These are phyloP conservation scores for Protomyces gravidus DNA, from an alignment of 1,139 yeast genomes.

Conservation along the genomic window DNA sequence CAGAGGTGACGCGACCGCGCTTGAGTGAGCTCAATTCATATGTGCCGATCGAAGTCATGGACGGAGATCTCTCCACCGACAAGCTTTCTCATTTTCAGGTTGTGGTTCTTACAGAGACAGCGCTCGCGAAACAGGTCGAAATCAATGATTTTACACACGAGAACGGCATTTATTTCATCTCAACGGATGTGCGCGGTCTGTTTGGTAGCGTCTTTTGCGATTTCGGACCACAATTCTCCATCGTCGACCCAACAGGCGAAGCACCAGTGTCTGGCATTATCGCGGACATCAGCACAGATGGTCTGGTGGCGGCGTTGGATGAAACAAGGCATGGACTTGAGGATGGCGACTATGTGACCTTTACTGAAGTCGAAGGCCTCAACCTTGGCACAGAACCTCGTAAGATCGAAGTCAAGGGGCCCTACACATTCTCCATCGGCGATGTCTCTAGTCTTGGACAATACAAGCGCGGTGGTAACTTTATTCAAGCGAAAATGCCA, in stretches of 20 bases:
- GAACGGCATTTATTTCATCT: slow-evolving; percentile 69
- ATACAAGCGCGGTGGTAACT: slow-evolving; percentile 79
- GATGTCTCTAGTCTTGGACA: slow-evolving; percentile 50
- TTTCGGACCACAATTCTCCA: slow-evolving; percentile 74
- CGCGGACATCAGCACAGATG: slow-evolving; percentile 76
- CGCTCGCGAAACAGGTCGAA: slow-evolving; percentile 68
- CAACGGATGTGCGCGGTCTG: slow-evolving; percentile 79
- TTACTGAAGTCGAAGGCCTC: slow-evolving; percentile 76
- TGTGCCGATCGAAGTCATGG: slow-evolving; percentile 74
- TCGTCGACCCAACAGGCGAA: slow-evolving; percentile 85
- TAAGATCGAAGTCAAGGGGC: slow-evolving; percentile 83
- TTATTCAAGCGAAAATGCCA: slow-evolving; percentile 89
- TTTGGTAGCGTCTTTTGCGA: slow-evolving; percentile 89
- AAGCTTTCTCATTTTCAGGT: slow-evolving; percentile 63
- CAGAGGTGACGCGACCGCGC: slow-evolving; percentile 58
- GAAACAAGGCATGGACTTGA: slow-evolving; percentile 90
- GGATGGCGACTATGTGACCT: slow-evolving; percentile 86
- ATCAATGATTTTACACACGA: slow-evolving; percentile 73
- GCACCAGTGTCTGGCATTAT: slow-evolving; percentile 76
- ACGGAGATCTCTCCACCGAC: slow-evolving; percentile 46
- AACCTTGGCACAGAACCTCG: slow-evolving; percentile 59
- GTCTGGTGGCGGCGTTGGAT: slow-evolving; percentile 86
- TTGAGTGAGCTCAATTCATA: slow-evolving; percentile 81
- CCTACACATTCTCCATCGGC: slow-evolving; percentile 78
- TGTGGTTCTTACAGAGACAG: slow-evolving; percentile 72